phyloP scores from a whole-genome alignment of 2,329 filamentous ascomycete genomes.

The Xylaria sp. region DNA sequence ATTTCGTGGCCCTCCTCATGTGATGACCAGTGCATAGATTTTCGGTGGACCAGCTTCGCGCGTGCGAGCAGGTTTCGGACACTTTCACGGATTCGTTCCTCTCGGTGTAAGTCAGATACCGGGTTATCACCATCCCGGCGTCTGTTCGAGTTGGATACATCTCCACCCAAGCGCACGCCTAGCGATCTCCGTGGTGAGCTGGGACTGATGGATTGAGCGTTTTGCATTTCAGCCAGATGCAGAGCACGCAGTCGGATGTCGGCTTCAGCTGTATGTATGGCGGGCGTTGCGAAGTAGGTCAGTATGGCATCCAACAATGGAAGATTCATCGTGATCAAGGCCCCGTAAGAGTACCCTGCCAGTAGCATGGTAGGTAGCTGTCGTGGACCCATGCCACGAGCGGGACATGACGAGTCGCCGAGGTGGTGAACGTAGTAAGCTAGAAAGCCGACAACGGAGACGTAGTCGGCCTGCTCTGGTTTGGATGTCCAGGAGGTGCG shows the following conservation, averaged over 20 bases:
- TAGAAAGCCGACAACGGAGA: slow-evolving; percentile 80
- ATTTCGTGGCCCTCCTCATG: slow-evolving; percentile 10
- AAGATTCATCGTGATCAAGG: slow-evolving; percentile 76
- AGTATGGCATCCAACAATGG: slow-evolving; percentile 68
- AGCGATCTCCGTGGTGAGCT: slow-evolving; percentile 43
- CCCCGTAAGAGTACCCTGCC: slow-evolving; percentile 90
- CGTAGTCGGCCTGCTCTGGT: slow-evolving; percentile 82
- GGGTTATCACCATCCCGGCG: slow-evolving; percentile 45
- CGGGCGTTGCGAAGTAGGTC: slow-evolving; percentile 59
- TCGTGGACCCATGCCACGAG: neutral
- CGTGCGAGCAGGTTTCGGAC: slow-evolving; percentile 55
- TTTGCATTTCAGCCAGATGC: slow-evolving; percentile 69
- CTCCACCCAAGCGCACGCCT: slow-evolving; percentile 57
- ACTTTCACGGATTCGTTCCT: slow-evolving; percentile 54
- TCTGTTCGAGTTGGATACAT: slow-evolving; percentile 49
- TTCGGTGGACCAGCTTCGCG: slow-evolving; percentile 41
- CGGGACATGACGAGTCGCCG: slow-evolving; percentile 47
- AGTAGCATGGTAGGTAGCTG: slow-evolving; percentile 52
- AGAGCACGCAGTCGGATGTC: slow-evolving; percentile 75
- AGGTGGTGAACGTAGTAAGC: slow-evolving; percentile 72
- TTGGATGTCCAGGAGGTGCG: slow-evolving; percentile 86
- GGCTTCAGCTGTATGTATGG: slow-evolving; percentile 62
- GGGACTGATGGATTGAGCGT: slow-evolving; percentile 47
- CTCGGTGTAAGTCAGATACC: slow-evolving; percentile 43
- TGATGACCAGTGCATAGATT: slow-evolving; percentile 30